Conservation (phyloP, 257 asterid genomes). For the Cynanchum wilfordii region DNA sequence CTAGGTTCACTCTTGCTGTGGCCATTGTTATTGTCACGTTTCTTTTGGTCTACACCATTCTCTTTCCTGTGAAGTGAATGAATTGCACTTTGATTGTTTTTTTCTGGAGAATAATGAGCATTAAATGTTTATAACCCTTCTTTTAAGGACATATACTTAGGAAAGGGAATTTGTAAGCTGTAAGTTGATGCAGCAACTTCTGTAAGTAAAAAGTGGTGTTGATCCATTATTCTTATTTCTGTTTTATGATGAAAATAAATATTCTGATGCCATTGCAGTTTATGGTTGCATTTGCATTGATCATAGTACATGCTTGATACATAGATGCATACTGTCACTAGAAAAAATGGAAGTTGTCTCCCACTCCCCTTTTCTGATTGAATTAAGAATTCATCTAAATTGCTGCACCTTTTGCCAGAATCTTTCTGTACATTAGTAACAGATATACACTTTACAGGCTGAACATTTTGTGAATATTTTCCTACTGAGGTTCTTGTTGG, state of each 20-base stretch:
- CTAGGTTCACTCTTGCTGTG: conserved; percentile 54
- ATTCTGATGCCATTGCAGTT: not conserved
- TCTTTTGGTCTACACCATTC: conserved; percentile 67
- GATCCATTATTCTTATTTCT: not conserved
- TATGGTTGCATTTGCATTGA: not conserved
- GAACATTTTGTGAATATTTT: not conserved
- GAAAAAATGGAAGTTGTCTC: not conserved
- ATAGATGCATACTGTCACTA: not conserved
- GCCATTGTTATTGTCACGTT: conserved; percentile 68
- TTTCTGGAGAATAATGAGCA: not conserved
- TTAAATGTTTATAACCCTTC: conserved; percentile 20
- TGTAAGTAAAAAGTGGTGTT: conserved; percentile 3
- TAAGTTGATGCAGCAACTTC: conserved; percentile 14
- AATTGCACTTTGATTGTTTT: not conserved
- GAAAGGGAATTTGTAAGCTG: conserved; percentile 10
- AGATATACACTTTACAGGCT: not conserved
- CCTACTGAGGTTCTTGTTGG: not conserved
- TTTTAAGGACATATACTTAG: conserved; percentile 5
- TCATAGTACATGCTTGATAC: not conserved
- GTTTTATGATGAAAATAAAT: not conserved
- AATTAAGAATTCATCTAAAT: not conserved
- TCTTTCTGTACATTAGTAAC: not conserved
- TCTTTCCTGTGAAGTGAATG: conserved; percentile 52
- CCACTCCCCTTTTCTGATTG: not conserved
- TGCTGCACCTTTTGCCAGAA: not conserved